phyloP scores from a whole-genome alignment of 148 eudicot genomes.

The Fallopia convolvulus region DNA sequence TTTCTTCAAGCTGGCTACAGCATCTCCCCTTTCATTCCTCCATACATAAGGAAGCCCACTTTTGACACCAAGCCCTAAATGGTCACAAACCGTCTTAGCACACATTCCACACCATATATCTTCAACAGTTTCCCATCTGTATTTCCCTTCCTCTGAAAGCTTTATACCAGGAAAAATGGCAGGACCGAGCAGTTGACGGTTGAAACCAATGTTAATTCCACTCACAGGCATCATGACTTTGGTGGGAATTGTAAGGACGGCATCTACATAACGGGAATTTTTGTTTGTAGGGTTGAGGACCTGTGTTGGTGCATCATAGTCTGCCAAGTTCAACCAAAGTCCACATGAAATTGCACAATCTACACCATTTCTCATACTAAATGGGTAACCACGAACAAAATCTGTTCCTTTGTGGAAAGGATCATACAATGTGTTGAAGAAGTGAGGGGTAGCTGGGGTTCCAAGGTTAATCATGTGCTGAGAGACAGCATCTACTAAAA shows the following conservation, averaged over 20 bases:
- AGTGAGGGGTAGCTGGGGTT: slow-evolving; percentile 89
- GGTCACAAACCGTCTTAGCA: slow-evolving; percentile 71
- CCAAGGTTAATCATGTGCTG: slow-evolving; percentile 76
- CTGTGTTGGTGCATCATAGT: slow-evolving; percentile 93
- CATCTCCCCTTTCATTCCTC: slow-evolving; percentile 81
- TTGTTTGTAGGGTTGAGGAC: slow-evolving; percentile 69
- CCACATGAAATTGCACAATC: slow-evolving; percentile 85
- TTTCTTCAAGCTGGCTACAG: slow-evolving; percentile 77
- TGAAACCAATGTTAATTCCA: slow-evolving; percentile 73
- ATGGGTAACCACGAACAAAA: slow-evolving; percentile 96
- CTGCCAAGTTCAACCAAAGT: slow-evolving; percentile 86
- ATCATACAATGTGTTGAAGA: slow-evolving; percentile 91
- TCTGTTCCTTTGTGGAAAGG: slow-evolving; percentile 80
- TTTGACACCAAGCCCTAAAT: slow-evolving; percentile 72
- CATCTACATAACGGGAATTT: slow-evolving; percentile 75
- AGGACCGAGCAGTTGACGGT: slow-evolving; percentile 75
- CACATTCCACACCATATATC: slow-evolving; percentile 89
- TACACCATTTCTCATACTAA: slow-evolving; percentile 73
- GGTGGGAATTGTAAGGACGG: slow-evolving; percentile 72
- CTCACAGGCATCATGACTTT: slow-evolving; percentile 72
- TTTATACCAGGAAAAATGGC: slow-evolving; percentile 73
- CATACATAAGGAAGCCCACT: slow-evolving; percentile 85
- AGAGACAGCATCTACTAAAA: slow-evolving; percentile 45
- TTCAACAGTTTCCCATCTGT: slow-evolving; percentile 92
- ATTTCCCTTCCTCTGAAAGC: slow-evolving; percentile 69